phyloP scores from a whole-genome alignment of 495 filamentous ascomycete species.

The Penicillium robsamsonii region DNA sequence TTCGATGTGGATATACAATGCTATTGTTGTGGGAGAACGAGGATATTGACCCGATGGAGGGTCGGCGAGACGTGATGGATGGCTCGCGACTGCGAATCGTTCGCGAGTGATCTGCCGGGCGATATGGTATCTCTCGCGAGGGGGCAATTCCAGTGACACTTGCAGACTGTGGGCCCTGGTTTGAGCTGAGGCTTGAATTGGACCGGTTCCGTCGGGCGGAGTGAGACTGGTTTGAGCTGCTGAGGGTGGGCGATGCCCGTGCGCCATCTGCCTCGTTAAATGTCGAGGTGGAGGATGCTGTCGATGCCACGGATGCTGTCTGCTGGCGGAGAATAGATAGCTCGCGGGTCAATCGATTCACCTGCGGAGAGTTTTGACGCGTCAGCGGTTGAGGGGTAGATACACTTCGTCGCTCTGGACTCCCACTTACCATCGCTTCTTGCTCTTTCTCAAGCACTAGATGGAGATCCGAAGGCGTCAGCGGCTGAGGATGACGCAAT shows the following conservation, averaged over 20 bases:
- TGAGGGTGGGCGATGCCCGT: constrained; percentile 48
- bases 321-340: constrained; percentile 76
- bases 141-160: constrained; percentile 51
- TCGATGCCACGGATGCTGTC: constrained; percentile 78
- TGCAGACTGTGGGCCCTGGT: constrained; percentile 42
- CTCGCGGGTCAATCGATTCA: constrained; percentile 88
- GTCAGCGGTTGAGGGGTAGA: constrained; percentile 9
- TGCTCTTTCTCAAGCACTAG: constrained; percentile 88
- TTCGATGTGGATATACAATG: constrained; percentile 33
- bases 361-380: constrained; percentile 44
- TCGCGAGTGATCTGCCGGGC: constrained; percentile 28
- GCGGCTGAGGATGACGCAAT: constrained; percentile 74
- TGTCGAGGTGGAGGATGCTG: constrained; percentile 69
- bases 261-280: constrained; percentile 51
- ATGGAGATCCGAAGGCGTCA: constrained; percentile 85
- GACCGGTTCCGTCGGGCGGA: constrained; percentile 63
- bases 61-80: constrained; percentile 45
- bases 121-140: constrained; percentile 37
- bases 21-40: constrained; percentile 32
- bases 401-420: neutral
- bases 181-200: constrained; percentile 59
- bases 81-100: constrained; percentile 38
- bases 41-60: constrained; percentile 36
- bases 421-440: constrained; percentile 74
- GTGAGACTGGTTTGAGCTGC: constrained; percentile 52